phyloP scores from a whole-genome alignment of 805 yeast species.

The Cyberlindnera galapagoensis region DNA sequence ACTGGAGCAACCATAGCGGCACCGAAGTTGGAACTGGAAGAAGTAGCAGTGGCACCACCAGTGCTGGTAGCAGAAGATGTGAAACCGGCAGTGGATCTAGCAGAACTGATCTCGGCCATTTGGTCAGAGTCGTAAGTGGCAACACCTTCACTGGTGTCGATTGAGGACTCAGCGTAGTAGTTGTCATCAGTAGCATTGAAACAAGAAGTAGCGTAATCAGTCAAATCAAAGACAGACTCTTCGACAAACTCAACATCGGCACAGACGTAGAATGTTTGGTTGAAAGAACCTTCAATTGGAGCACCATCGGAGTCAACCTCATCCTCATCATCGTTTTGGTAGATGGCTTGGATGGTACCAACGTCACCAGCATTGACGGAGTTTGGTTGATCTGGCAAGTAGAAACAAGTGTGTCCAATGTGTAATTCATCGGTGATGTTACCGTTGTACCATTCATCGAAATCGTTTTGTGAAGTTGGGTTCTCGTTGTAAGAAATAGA shows the following conservation, averaged over 20 bases:
- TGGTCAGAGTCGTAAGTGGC: constrained; percentile 21
- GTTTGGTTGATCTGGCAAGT: constrained; percentile 36
- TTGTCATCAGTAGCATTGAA: constrained; percentile 36
- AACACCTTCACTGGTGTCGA: constrained; percentile 15
- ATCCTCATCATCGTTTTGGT: constrained; percentile 28
- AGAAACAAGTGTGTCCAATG: constrained; percentile 41
- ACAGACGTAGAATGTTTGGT: constrained; percentile 40
- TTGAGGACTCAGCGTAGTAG: constrained; percentile 29
- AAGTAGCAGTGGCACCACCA: constrained; percentile 8
- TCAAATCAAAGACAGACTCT: constrained; percentile 31
- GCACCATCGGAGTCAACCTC: constrained; percentile 14
- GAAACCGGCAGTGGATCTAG: constrained; percentile 16
- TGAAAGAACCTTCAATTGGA: constrained; percentile 32
- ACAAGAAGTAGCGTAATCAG: constrained; percentile 30
- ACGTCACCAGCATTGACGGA: constrained; percentile 30
- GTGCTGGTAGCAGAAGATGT: constrained; percentile 11
- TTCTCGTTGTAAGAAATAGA: constrained; percentile 34
- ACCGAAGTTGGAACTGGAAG: constrained; percentile 11
- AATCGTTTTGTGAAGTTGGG: constrained; percentile 35
- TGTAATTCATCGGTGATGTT: constrained; percentile 33
- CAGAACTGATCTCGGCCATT: constrained; percentile 12
- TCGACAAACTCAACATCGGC: constrained; percentile 39
- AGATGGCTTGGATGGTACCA: constrained; percentile 40
- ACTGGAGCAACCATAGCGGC: constrained; percentile 18
- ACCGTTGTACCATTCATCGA: constrained; percentile 33